phyloP scores from a whole-genome alignment of 1,284 basidiomycete species.

The Sporisorium sorghi region DNA sequence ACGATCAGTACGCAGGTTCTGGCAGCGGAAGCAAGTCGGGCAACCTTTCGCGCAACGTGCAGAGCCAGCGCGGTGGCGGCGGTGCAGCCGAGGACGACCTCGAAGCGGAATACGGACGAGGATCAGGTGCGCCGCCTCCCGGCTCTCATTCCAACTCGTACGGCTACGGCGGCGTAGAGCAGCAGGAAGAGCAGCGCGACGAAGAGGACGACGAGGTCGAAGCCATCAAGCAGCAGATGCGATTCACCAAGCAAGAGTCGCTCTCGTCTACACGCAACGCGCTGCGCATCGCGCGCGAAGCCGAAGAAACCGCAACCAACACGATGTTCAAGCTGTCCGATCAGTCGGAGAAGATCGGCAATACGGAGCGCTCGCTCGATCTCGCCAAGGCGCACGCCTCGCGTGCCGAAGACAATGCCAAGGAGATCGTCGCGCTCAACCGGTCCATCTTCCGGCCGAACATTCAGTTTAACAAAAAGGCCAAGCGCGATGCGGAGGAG shows the following conservation, averaged over 20 bases:
- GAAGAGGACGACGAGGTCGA: constrained; percentile 96
- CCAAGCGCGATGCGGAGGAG: constrained; percentile 89
- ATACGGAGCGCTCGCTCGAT: constrained; percentile 95
- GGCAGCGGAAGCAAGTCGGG: constrained; percentile 27
- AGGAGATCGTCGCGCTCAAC: constrained; percentile 92
- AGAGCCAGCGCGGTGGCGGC: constrained; percentile 10
- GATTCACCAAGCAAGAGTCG: constrained; percentile 91
- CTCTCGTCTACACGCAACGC: constrained; percentile 92
- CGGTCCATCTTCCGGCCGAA: constrained; percentile 85
- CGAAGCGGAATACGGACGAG: constrained; percentile 66
- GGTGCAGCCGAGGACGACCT: constrained; percentile 52
- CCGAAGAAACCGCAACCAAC: constrained; percentile 91
- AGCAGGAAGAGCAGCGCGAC: constrained; percentile 71
- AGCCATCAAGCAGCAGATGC: constrained; percentile 92
- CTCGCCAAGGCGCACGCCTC: constrained; percentile 88
- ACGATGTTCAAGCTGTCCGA: constrained; percentile 89
- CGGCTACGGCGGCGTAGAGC: constrained; percentile 53
- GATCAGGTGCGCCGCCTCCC: constrained; percentile 20
- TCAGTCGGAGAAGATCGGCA: constrained; percentile 80
- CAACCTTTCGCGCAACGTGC: constrained; percentile 32
- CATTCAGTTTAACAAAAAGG: constrained; percentile 73
- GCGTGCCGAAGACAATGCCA: constrained; percentile 91
- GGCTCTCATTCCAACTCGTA: constrained; percentile 9
- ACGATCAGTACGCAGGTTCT: constrained; percentile 45
- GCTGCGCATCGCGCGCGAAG: constrained; percentile 88